Conservation (phyloP, 176 grass and related monocot species). For the Cenchrus fungigraminus region DNA sequence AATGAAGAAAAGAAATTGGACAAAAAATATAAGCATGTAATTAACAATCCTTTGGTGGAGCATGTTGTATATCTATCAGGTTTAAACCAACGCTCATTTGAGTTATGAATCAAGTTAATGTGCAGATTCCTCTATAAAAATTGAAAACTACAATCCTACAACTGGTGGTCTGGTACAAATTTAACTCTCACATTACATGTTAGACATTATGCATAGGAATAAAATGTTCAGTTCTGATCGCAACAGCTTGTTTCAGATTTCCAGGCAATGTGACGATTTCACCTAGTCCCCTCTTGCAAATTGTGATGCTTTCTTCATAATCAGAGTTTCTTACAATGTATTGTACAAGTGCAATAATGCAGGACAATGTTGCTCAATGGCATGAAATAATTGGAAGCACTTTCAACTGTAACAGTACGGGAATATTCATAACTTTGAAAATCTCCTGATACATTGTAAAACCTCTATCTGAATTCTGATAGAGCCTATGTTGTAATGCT, state of each 20-base stretch:
- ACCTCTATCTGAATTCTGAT: neutral
- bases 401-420: conserved; percentile 20
- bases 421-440: conserved; percentile 16
- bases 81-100: neutral
- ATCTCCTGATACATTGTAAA: neutral
- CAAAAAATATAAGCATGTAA: neutral
- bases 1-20: neutral
- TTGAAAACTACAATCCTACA: conserved; percentile 5
- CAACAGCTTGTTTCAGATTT: conserved; percentile 8
- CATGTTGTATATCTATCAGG: conserved; percentile 15
- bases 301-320: conserved; percentile 16
- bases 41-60: neutral
- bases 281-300: neutral
- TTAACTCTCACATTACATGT: neutral
- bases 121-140: conserved; percentile 12
- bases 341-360: conserved; percentile 30
- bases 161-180: conserved; percentile 20
- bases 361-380: neutral
- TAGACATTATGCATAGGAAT: neutral
- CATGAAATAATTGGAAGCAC: conserved; percentile 13
- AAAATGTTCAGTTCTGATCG: neutral
- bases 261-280: neutral
- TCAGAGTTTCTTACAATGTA: conserved; percentile 15
- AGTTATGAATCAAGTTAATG: conserved; percentile 5
- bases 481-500: conserved; percentile 26